Base-by-base conservation (phyloP, 2,329 filamentous ascomycete species). In the Penicillium griseofulvum region DNA sequence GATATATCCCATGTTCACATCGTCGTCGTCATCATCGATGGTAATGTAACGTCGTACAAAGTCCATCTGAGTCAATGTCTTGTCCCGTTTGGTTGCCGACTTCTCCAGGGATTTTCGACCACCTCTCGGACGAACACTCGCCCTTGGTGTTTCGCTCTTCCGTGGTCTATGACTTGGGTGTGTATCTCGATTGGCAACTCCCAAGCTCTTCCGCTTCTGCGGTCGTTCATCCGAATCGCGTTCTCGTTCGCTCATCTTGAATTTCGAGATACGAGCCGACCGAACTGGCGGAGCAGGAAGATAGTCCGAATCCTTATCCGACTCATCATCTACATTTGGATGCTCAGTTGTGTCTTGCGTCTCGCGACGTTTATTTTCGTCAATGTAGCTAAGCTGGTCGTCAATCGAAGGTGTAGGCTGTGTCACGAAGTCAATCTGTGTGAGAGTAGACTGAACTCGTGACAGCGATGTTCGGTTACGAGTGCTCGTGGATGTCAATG, bases 51-150 rank as follows among this genome's bases (percentile, higher is more conserved):
- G 70, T 33, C 67, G 67, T 33, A 76, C 73, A 59, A 72, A 76
- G 50, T 74, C 68, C 73, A 76, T 75, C 58, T 76, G 74, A 3
- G 74, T 76, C n/a, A 76, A 64, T 0, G 73, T 76, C 42, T 75
- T 74, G 49, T 74, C 64, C 17, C 62, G 59, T 44, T 68, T 63
- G 17, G 61, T 60, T 38, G 60, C 56, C 26, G 64, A 56, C 16
- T 65, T 67, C 9, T 58, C 59, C 28, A 63, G 60, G 7, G 55
- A 57, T 46, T 68, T 67, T 12, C 63, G 63, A 22, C 58, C 64
- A 14, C 61, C 53, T 36, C 55, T 67, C 7, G 41, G 48, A 44
- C 52, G 55, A n/a, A 53, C 52, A 49, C 56, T 62, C 28, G 60
- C 56, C 47, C 59, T 70, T 14, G 61, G 59, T 22, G 60, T 63